A percentile compares a stretch with the other conserved stretches of the same genome.
Evolutionary conservation across 2,329 filamentous ascomycete species (phyloP).

Genomic region (Ascochyta fabae): DNA sequence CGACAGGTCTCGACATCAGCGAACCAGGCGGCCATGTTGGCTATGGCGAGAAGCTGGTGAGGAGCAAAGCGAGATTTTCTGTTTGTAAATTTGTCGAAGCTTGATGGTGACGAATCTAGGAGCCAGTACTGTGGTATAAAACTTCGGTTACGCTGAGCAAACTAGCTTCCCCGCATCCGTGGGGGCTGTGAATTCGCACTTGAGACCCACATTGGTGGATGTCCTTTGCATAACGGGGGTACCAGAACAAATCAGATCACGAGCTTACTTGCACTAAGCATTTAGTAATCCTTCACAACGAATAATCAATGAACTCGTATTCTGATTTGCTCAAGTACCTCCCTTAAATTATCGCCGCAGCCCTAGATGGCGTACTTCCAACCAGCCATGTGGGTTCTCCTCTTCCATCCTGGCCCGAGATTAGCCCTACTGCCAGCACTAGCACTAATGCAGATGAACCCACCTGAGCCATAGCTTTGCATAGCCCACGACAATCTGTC

Average conservation of each 20-base stretch:
- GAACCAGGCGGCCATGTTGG: neutral
- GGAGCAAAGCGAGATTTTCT: too few relatives aligned
- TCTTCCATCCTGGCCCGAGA: neutral
- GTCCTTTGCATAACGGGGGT: neutral
- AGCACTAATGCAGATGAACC: too few relatives aligned
- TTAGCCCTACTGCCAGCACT: neutral
- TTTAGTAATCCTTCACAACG: too few relatives aligned
- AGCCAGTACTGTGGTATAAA: neutral
- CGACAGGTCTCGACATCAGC: slow-evolving; percentile 1
- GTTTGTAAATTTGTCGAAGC: too few relatives aligned
- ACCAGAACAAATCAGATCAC: too few relatives aligned
- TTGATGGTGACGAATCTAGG: too few relatives aligned
- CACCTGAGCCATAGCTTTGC: too few relatives aligned
- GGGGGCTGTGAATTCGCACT: neutral
- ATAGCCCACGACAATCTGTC: too few relatives aligned
- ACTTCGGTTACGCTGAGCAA: neutral
- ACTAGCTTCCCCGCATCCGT: slow-evolving; percentile 2
- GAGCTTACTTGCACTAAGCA: too few relatives aligned
- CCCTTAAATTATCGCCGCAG: neutral
- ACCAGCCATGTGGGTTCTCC: neutral
- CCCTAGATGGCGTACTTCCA: neutral
- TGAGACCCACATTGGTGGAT: slow-evolving; percentile 1
- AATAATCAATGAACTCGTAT: too few relatives aligned
- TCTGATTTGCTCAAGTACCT: too few relatives aligned
- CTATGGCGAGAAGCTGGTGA: neutral